Evolutionary conservation across 2,329 filamentous ascomycete genomes (phyloP).

Genomic region (Whalleya microplaca): DNA sequence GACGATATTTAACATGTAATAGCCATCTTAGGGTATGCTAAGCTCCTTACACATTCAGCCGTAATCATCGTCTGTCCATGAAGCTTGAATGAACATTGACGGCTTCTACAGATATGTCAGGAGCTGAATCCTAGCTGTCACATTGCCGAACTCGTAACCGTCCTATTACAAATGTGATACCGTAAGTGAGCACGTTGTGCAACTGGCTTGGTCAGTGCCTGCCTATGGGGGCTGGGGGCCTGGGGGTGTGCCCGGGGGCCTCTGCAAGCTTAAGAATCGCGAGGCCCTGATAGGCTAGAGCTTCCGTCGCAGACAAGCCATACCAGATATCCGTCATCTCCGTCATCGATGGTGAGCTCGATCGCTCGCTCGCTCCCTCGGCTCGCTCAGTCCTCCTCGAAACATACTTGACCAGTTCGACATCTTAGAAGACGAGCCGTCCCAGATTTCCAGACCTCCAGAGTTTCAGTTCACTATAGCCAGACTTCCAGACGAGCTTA

Average conservation of each 20-base stretch:
- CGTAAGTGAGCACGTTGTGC: too few relatives aligned
- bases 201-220: too few relatives aligned
- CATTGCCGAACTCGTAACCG: conserved; percentile 4
- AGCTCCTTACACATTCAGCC: background rate
- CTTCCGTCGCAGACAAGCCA: conserved; percentile 11
- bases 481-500: background rate
- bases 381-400: conserved; percentile 1
- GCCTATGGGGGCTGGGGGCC: too few relatives aligned
- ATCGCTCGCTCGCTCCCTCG: conserved; percentile 7
- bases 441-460: background rate
- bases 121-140: background rate
- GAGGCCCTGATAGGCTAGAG: conserved; percentile 29
- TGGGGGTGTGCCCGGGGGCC: background rate
- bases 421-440: too few relatives aligned
- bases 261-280: conserved; percentile 31
- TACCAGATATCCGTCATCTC: conserved; percentile 26
- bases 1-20: background rate
- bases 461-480: background rate
- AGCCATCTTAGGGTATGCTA: background rate
- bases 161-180: background rate
- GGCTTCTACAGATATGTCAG: background rate
- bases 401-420: background rate
- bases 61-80: background rate
- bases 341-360: conserved; percentile 34
- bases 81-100: background rate